These are phyloP conservation scores for Nitzschia inconspicua DNA, from an alignment of 108 stramenopile genomes.

Conservation along the genomic window DNA sequence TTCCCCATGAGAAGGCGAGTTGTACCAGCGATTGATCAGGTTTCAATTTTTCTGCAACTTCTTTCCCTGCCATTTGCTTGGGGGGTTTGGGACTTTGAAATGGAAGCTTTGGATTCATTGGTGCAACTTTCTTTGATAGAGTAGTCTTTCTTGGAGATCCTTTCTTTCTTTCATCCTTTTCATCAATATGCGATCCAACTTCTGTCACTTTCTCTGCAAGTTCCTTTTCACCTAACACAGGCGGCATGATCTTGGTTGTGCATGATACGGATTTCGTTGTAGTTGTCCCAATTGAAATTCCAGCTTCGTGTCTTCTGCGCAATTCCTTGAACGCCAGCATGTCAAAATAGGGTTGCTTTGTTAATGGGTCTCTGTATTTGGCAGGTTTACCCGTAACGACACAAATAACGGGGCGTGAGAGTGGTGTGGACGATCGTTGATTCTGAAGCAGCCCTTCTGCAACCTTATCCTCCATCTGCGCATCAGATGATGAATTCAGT, in stretches of 20 bases:
- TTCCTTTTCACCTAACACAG: background rate
- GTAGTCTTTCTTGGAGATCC: background rate
- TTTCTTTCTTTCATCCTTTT: background rate
- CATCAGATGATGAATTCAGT: constrained; percentile 2
- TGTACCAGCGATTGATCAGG: background rate
- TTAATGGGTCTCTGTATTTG: constrained; percentile 70
- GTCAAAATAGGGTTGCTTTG: constrained; percentile 61
- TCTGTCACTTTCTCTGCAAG: background rate
- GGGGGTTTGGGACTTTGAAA: constrained; percentile 11
- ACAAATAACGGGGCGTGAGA: constrained; percentile 24
- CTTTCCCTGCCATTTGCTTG: background rate
- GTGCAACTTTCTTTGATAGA: background rate
- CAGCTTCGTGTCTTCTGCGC: constrained; percentile 54
- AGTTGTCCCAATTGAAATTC: constrained; percentile 38
- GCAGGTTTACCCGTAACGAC: constrained; percentile 79
- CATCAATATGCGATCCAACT: background rate
- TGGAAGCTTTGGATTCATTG: background rate
- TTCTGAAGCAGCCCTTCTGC: background rate
- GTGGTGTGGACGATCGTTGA: constrained; percentile 4
- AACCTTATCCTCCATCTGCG: background rate
- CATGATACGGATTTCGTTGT: background rate
- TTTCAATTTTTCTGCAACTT: background rate
- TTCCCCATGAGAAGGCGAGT: background rate
- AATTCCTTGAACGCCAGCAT: constrained; percentile 70
- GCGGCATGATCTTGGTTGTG: background rate